phyloP scores from a whole-genome alignment of 352 stramenopile species.

The Phytophthora agathidicida region DNA sequence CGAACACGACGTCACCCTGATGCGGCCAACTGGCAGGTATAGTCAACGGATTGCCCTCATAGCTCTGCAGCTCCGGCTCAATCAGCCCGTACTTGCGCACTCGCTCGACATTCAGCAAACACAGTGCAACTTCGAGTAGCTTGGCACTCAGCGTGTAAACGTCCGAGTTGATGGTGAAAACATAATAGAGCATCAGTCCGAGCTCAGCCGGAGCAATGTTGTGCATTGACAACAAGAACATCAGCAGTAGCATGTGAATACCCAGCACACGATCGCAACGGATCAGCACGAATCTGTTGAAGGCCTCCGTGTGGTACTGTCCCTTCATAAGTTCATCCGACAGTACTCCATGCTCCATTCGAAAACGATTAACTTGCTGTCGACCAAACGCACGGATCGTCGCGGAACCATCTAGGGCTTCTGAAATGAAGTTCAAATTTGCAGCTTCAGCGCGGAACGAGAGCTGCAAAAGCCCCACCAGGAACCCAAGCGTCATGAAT shows the following conservation, averaged over 20 bases:
- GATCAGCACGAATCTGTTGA: conserved; percentile 44
- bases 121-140: conserved; percentile 35
- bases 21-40: conserved; percentile 34
- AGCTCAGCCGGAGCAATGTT: conserved; percentile 40
- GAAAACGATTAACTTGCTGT: conserved; percentile 35
- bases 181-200: conserved; percentile 50
- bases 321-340: conserved; percentile 42
- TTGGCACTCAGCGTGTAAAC: conserved; percentile 38
- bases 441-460: conserved; percentile 39
- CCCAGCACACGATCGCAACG: conserved; percentile 42
- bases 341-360: conserved; percentile 35
- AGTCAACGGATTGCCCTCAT: conserved; percentile 19
- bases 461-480: conserved; percentile 41
- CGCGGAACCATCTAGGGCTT: conserved; percentile 40
- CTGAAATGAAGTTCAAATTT: conserved; percentile 52
- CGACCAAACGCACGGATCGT: conserved; percentile 46
- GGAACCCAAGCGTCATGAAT: conserved; percentile 36
- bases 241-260: conserved; percentile 42
- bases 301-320: conserved; percentile 26
- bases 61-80: conserved; percentile 30
- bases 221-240: conserved; percentile 40
- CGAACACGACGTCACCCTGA: conserved; percentile 41
- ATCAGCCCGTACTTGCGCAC: conserved; percentile 51
- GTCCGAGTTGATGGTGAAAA: conserved; percentile 54
- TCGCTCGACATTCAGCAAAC: conserved; percentile 44